Evolutionary conservation across 331 rosid species (phyloP).

Genomic region (Dryas integrifolia): DNA sequence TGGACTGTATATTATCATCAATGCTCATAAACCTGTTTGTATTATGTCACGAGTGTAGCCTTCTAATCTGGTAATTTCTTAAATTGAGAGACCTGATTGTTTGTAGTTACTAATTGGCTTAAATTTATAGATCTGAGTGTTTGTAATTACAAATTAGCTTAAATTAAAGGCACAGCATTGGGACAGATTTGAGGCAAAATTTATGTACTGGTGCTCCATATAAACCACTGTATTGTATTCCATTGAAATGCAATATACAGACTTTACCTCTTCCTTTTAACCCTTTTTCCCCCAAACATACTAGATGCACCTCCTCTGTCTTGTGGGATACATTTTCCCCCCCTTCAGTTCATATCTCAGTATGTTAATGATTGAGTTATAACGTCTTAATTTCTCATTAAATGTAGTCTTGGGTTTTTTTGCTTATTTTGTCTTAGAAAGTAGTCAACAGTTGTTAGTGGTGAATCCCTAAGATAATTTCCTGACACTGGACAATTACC

Average conservation of each 20-base stretch:
- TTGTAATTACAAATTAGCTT: background rate
- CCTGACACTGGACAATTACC: background rate
- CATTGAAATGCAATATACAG: too few species aligned
- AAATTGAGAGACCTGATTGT: background rate
- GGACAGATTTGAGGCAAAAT: background rate
- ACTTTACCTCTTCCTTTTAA: background rate
- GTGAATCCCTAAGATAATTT: background rate
- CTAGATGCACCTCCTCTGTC: background rate
- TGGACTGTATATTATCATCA: background rate
- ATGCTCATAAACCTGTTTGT: background rate
- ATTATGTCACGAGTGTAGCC: background rate
- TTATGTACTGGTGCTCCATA: background rate
- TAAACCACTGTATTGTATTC: background rate
- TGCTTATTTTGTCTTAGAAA: background rate
- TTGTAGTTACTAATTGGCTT: background rate
- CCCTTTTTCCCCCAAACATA: too few species aligned
- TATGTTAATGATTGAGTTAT: background rate
- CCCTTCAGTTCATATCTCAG: background rate
- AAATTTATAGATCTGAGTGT: background rate
- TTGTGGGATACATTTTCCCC: background rate
- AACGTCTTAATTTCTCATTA: background rate
- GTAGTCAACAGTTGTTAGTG: constrained; percentile 4
- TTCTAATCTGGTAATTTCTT: background rate
- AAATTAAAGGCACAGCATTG: background rate
- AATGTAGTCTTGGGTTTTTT: background rate